Conservation (phyloP, 768 basidiomycete species). For the Obba rivulosa region DNA sequence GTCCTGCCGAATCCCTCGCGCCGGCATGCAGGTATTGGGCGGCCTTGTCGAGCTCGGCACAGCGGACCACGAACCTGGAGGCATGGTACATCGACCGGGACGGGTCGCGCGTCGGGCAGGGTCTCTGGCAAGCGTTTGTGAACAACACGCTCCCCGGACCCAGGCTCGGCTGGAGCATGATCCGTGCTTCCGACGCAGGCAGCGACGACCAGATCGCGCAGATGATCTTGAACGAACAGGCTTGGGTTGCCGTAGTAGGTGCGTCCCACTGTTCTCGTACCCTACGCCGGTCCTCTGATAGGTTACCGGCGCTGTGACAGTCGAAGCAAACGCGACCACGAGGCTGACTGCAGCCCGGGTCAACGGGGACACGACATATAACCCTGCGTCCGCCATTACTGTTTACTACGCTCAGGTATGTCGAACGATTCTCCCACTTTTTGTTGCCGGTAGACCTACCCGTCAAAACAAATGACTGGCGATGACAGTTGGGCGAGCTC, state of each 20-base stretch:
- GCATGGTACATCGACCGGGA: conserved; percentile 40
- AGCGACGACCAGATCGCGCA: conserved; percentile 25
- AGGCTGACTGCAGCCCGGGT: conserved; percentile 27
- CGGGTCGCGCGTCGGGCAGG: conserved; percentile 26
- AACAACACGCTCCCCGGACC: conserved; percentile 17
- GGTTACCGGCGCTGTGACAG: conserved; percentile 9
- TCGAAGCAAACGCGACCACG: conserved; percentile 31
- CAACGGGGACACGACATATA: conserved; percentile 32
- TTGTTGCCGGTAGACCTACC: neutral
- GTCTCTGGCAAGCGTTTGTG: conserved; percentile 22
- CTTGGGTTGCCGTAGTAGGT: conserved; percentile 40
- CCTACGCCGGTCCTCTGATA: neutral
- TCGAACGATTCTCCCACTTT: neutral
- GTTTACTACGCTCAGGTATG: conserved; percentile 38
- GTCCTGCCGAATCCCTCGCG: neutral
- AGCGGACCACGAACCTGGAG: conserved; percentile 25
- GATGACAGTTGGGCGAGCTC: too few species aligned
- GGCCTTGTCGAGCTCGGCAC: conserved; percentile 15
- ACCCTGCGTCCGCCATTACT: conserved; percentile 28
- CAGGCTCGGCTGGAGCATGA: conserved; percentile 18
- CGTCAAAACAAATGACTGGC: too few species aligned
- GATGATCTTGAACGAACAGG: conserved; percentile 31
- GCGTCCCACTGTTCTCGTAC: conserved; percentile 8
- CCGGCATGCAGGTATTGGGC: conserved; percentile 20
- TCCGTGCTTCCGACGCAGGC: conserved; percentile 17